Evolutionary conservation across 495 filamentous ascomycete genomes (phyloP).

Genomic region (Lentithecium fluviatile): DNA sequence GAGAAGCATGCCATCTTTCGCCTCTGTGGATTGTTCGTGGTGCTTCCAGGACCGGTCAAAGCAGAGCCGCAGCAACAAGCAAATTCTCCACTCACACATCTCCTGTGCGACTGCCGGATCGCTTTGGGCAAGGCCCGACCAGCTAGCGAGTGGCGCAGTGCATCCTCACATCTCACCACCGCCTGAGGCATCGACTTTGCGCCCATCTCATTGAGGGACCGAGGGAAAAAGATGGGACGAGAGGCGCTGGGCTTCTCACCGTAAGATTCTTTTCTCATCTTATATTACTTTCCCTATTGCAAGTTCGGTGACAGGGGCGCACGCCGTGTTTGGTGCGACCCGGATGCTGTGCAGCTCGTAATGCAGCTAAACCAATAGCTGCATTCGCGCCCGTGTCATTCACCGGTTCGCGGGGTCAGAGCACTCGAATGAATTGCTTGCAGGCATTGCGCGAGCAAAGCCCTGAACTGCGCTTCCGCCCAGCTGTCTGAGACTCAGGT

Average conservation of each 20-base stretch:
- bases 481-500: background rate
- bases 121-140: background rate
- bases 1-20: background rate
- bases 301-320: background rate
- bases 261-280: background rate
- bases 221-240: slow-evolving; percentile 1
- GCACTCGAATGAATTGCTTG: slow-evolving; percentile 19
- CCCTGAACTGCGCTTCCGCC: slow-evolving; percentile 10
- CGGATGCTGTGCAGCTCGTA: slow-evolving; percentile 15
- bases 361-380: slow-evolving; percentile 19
- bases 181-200: slow-evolving; percentile 26
- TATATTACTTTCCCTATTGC: background rate
- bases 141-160: slow-evolving; percentile 29
- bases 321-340: slow-evolving; percentile 7
- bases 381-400: slow-evolving; percentile 6
- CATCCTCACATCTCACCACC: background rate
- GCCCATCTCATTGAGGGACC: background rate
- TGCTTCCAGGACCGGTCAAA: slow-evolving; percentile 23
- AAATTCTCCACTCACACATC: slow-evolving; percentile 6
- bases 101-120: background rate
- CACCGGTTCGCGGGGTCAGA: slow-evolving; percentile 31
- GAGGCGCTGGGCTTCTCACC: background rate
- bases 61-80: slow-evolving; percentile 26
- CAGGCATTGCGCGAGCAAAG: slow-evolving; percentile 1
- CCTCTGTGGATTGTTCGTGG: background rate